Percentiles rank a stretch among this genome's conserved stretches.
phyloP scores from a whole-genome alignment of 129 eudicot species.

The Lactuca sativa region DNA sequence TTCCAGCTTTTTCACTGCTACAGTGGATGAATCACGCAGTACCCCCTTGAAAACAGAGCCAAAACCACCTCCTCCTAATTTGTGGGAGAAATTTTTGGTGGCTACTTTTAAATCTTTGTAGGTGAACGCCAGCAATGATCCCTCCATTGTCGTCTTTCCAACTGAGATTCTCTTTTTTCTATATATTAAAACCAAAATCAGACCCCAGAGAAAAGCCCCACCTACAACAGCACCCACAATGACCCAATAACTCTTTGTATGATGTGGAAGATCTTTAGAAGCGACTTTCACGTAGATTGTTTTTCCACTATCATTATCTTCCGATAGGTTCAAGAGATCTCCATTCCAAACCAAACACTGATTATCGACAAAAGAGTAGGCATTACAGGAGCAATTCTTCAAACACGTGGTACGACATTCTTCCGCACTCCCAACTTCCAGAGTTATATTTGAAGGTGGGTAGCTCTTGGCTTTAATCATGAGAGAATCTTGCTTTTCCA shows the following conservation, averaged over 20 bases:
- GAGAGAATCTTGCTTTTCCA: constrained; percentile 31
- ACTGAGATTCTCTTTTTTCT: constrained; percentile 25
- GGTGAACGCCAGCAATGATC: constrained; percentile 50
- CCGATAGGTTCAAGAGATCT: constrained; percentile 44
- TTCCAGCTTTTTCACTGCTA: constrained; percentile 70
- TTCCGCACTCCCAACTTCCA: constrained; percentile 17
- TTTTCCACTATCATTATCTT: constrained; percentile 39
- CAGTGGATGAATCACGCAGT: constrained; percentile 47
- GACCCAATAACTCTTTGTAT: constrained; percentile 25
- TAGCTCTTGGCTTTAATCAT: not conserved
- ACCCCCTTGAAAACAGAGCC: constrained; percentile 62
- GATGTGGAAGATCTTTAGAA: constrained; percentile 41
- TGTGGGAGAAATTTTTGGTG: constrained; percentile 54
- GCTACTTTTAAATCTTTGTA: constrained; percentile 56
- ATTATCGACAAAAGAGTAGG: too few species aligned
- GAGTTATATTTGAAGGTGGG: not conserved
- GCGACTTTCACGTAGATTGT: constrained; percentile 48
- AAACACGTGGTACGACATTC: constrained; percentile 47
- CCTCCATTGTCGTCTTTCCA: constrained; percentile 39
- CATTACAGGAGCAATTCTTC: constrained; percentile 43
- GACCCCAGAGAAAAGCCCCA: constrained; percentile 31
- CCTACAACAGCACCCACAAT: constrained; percentile 24
- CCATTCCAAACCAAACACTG: constrained; percentile 42
- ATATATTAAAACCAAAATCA: constrained; percentile 28
- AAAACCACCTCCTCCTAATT: constrained; percentile 60